These are phyloP conservation scores for Exobasidium rhododendri DNA, from an alignment of 1,284 basidiomycete genomes.

Conservation along the genomic window DNA sequence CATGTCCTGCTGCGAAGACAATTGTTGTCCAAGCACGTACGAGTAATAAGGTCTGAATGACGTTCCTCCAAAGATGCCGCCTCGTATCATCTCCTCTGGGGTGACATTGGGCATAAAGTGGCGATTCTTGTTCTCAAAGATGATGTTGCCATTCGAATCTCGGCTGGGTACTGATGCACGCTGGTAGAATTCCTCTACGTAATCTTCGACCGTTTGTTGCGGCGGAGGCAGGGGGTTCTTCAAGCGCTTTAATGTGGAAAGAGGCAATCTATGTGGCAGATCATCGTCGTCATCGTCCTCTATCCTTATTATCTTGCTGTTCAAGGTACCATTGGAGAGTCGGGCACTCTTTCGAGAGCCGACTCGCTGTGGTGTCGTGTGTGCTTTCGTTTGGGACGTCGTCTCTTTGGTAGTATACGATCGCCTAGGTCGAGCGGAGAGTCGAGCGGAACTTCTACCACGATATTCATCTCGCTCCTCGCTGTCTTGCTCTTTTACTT, in stretches of 20 bases:
- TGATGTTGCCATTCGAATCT: conserved; percentile 47
- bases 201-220: conserved; percentile 4
- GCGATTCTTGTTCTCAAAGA: conserved; percentile 55
- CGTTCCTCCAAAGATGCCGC: conserved; percentile 58
- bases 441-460: conserved; percentile 2
- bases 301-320: not conserved
- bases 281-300: conserved; percentile 1
- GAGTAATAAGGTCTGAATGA: conserved; percentile 55
- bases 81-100: conserved; percentile 57
- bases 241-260: conserved; percentile 23
- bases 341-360: not conserved
- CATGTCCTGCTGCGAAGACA: conserved; percentile 34
- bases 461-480: not conserved
- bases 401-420: not conserved
- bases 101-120: conserved; percentile 58
- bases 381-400: not conserved
- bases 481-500: not conserved
- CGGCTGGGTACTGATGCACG: conserved; percentile 22
- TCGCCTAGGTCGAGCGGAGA: not conserved
- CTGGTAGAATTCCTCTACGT: conserved; percentile 23
- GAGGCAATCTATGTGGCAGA: not conserved
- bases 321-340: not conserved
- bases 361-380: not conserved
- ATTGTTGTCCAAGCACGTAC: conserved; percentile 22
- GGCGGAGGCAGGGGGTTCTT: conserved; percentile 27